These are phyloP conservation scores for Penicillium antarcticum DNA, from an alignment of 495 filamentous ascomycete genomes.

Conservation along the genomic window DNA sequence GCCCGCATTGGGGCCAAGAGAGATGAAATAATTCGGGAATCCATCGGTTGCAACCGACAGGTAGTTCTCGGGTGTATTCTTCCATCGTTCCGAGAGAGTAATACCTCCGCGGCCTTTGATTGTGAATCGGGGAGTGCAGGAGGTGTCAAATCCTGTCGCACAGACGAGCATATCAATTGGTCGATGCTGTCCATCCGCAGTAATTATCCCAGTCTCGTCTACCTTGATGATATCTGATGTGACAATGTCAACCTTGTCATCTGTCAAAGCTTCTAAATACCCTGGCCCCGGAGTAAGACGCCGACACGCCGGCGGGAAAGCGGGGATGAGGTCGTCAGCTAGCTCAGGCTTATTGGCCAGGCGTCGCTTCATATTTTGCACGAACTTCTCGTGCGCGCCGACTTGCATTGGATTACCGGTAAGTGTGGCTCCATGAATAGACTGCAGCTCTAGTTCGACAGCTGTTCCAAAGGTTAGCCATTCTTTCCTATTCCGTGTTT, in stretches of 20 bases:
- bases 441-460: constrained; percentile 48
- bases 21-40: constrained; percentile 66
- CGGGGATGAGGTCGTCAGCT: constrained; percentile 30
- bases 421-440: constrained; percentile 38
- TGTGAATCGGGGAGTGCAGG: constrained; percentile 46
- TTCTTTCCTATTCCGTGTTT: neutral
- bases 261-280: constrained; percentile 46
- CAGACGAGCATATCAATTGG: constrained; percentile 44
- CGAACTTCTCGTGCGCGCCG: constrained; percentile 30
- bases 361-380: constrained; percentile 39
- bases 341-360: constrained; percentile 36
- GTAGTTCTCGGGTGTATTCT: constrained; percentile 52
- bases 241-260: constrained; percentile 45
- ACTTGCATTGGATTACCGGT: constrained; percentile 36
- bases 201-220: constrained; percentile 44
- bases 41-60: constrained; percentile 56
- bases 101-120: constrained; percentile 46
- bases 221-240: constrained; percentile 40
- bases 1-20: constrained; percentile 44
- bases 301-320: constrained; percentile 48
- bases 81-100: constrained; percentile 48
- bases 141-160: constrained; percentile 56
- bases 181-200: constrained; percentile 42
- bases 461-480: constrained; percentile 15
- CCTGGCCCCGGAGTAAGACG: constrained; percentile 50